phyloP scores from a whole-genome alignment of 257 asterid genomes.

The Verbascum thapsus region DNA sequence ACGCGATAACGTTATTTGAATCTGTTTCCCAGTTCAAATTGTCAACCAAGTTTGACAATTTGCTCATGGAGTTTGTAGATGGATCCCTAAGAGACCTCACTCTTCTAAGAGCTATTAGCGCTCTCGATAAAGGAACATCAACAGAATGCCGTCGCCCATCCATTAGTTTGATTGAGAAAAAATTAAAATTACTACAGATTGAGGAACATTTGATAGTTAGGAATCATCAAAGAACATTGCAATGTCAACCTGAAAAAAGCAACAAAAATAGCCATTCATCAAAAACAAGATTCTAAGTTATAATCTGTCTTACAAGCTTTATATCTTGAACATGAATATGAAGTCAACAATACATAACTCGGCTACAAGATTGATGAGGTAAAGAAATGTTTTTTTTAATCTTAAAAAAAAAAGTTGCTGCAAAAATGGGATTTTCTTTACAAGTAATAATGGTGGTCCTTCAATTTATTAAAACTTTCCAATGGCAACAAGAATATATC shows the following conservation, averaged over 20 bases:
- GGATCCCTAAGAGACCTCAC: constrained; percentile 97
- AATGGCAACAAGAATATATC: background rate
- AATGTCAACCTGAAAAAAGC: constrained; percentile 47
- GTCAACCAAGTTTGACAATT: constrained; percentile 56
- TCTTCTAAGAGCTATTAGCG: constrained; percentile 76
- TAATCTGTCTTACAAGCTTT: background rate
- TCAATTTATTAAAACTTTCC: background rate
- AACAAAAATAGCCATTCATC: constrained; percentile 28
- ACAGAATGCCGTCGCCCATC: constrained; percentile 88
- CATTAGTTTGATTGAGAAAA: constrained; percentile 43
- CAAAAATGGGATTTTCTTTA: constrained; percentile 13
- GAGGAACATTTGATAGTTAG: too few species aligned
- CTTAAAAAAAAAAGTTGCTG: background rate
- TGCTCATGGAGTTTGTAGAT: constrained; percentile 71
- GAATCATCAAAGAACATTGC: constrained; percentile 32
- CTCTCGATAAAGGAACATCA: constrained; percentile 75
- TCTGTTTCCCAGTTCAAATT: constrained; percentile 70
- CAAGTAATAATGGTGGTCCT: constrained; percentile 10
- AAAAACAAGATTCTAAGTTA: constrained; percentile 18
- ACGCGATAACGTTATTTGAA: constrained; percentile 48
- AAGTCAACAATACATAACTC: background rate
- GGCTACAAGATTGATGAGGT: background rate
- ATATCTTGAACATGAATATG: background rate
- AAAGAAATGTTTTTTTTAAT: too few species aligned
- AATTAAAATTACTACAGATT: constrained; percentile 1